Evolutionary conservation across 1,139 yeast genomes (phyloP).

Genomic region (Nakaseomyces sp.): DNA sequence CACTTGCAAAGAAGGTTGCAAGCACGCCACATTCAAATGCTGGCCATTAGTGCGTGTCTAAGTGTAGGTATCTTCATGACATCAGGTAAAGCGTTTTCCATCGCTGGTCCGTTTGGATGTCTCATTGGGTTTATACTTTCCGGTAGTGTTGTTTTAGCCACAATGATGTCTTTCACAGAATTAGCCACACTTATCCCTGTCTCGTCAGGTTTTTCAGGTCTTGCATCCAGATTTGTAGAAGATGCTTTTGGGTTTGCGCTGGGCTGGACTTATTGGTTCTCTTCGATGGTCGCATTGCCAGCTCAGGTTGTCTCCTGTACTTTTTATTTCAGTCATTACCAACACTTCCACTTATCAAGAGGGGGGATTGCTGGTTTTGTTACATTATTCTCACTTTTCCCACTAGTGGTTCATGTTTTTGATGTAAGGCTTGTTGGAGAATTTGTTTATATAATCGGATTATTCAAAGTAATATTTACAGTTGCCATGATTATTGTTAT

Average conservation of each 20-base stretch:
- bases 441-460: constrained; percentile 52
- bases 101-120: constrained; percentile 78
- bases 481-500: constrained; percentile 50
- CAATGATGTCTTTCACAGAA: constrained; percentile 71
- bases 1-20: constrained; percentile 46
- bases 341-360: constrained; percentile 39
- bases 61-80: constrained; percentile 75
- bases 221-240: constrained; percentile 72
- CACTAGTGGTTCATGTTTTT: constrained; percentile 45
- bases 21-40: constrained; percentile 68
- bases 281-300: constrained; percentile 67
- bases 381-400: constrained; percentile 39
- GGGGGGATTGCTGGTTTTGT: constrained; percentile 60
- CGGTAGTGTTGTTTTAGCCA: constrained; percentile 56
- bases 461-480: constrained; percentile 48
- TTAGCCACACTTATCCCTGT: constrained; percentile 76
- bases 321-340: constrained; percentile 59
- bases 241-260: constrained; percentile 78
- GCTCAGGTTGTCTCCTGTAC: constrained; percentile 65
- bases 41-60: constrained; percentile 70
- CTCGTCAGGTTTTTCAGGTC: constrained; percentile 69
- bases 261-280: constrained; percentile 69
- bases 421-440: constrained; percentile 69
- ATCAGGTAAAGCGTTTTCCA: constrained; percentile 62
- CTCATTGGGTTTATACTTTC: constrained; percentile 58